phyloP scores from a whole-genome alignment of 257 asterid species.

The Solanum chmielewskii region DNA sequence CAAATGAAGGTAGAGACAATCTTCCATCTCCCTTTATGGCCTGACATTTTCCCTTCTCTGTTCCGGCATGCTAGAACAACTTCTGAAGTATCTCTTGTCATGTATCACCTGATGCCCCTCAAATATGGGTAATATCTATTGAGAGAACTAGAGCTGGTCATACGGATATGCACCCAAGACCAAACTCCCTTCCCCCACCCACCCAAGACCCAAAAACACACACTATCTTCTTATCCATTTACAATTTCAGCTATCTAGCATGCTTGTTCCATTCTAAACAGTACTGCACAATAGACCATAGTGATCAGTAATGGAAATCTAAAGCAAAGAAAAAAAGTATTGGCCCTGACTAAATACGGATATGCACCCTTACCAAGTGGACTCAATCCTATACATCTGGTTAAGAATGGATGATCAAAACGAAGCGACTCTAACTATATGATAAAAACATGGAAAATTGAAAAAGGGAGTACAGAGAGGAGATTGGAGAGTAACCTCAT shows the following conservation, averaged over 20 bases:
- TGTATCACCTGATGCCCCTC: neutral
- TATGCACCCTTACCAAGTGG: neutral
- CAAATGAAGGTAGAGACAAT: neutral
- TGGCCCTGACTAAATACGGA: neutral
- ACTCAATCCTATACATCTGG: neutral
- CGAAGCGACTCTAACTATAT: neutral
- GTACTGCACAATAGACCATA: neutral
- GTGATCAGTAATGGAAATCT: neutral
- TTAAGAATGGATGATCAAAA: neutral
- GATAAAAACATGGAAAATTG: neutral
- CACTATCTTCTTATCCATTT: neutral
- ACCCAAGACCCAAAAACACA: neutral
- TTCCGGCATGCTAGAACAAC: neutral
- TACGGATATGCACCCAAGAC: no score
- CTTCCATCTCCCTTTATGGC: neutral
- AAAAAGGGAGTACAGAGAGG: neutral
- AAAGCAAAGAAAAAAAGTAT: neutral
- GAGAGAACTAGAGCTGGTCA: neutral
- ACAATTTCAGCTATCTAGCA: neutral
- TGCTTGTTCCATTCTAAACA: neutral
- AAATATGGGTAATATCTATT: neutral
- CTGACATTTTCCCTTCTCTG: neutral
- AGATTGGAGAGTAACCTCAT: slow-evolving; percentile 47
- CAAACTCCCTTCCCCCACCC: neutral
- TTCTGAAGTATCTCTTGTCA: neutral